phyloP scores from a whole-genome alignment of 805 yeast species.

The Pichia scutulata region DNA sequence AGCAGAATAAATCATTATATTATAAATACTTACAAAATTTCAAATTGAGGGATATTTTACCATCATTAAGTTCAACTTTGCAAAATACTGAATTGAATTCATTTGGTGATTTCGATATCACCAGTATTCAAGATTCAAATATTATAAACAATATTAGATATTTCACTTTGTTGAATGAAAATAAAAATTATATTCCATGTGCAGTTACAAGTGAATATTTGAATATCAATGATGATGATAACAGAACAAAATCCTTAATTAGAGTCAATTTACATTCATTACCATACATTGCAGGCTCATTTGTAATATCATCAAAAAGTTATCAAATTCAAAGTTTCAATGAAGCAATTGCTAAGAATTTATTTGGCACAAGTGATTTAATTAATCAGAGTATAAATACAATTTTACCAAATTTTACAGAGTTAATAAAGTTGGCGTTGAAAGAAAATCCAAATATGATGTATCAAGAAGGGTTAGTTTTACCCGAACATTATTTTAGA shows the following conservation, averaged over 20 bases:
- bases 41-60: conserved; percentile 16
- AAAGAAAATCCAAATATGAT: conserved; percentile 33
- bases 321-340: conserved; percentile 63
- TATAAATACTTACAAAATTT: conserved; percentile 11
- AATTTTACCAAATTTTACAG: conserved; percentile 57
- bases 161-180: conserved; percentile 42
- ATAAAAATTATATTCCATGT: conserved; percentile 52
- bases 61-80: conserved; percentile 17
- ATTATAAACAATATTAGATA: conserved; percentile 53
- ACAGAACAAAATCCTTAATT: conserved; percentile 22
- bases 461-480: conserved; percentile 58
- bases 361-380: conserved; percentile 62
- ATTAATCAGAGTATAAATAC: conserved; percentile 42
- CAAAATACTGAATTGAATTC: neutral
- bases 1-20: conserved; percentile 16
- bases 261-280: conserved; percentile 65
- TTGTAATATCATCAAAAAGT: conserved; percentile 50
- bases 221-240: conserved; percentile 30
- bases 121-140: conserved; percentile 27
- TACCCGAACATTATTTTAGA: conserved; percentile 89
- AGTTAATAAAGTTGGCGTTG: conserved; percentile 36
- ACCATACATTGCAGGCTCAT: conserved; percentile 84
- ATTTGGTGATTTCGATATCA: conserved; percentile 5
- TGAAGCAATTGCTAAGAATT: conserved; percentile 65
- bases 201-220: conserved; percentile 60